Conservation (phyloP, 139 green algal genomes). For the Zygnema cylindricum region DNA sequence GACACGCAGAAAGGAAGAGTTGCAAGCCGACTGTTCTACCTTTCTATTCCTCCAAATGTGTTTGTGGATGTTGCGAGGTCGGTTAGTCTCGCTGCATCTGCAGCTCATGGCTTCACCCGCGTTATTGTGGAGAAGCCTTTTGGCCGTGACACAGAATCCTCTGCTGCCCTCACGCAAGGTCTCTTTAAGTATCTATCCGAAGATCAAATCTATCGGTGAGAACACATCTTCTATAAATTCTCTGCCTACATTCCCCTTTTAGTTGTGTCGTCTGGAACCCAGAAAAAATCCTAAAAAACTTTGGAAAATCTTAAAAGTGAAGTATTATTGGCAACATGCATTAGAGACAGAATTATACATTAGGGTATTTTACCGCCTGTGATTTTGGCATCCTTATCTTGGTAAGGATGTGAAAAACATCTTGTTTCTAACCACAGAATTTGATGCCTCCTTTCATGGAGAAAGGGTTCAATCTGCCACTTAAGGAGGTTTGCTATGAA, state of each 20-base stretch:
- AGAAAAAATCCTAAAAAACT: no score
- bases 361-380: no score
- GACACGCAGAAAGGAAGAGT: constrained; percentile 48
- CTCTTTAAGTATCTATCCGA: constrained; percentile 86
- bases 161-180: constrained; percentile 73
- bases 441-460: no score
- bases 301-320: no score
- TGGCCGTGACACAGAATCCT: constrained; percentile 85
- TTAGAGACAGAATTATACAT: no score
- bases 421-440: no score
- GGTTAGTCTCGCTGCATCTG: not conserved
- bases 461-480: no score
- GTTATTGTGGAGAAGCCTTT: constrained; percentile 99
- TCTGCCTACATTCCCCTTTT: not conserved
- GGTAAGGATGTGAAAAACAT: no score
- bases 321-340: no score
- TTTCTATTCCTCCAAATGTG: constrained; percentile 91
- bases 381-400: no score
- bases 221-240: not conserved
- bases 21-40: constrained; percentile 94
- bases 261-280: not conserved
- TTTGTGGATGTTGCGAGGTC: constrained; percentile 60
- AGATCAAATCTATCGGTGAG: constrained; percentile 94
- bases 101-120: constrained; percentile 87
- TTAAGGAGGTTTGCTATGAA: no score